Base-by-base conservation (phyloP, 2,329 filamentous ascomycete genomes). In the Colletotrichum sp. region DNA sequence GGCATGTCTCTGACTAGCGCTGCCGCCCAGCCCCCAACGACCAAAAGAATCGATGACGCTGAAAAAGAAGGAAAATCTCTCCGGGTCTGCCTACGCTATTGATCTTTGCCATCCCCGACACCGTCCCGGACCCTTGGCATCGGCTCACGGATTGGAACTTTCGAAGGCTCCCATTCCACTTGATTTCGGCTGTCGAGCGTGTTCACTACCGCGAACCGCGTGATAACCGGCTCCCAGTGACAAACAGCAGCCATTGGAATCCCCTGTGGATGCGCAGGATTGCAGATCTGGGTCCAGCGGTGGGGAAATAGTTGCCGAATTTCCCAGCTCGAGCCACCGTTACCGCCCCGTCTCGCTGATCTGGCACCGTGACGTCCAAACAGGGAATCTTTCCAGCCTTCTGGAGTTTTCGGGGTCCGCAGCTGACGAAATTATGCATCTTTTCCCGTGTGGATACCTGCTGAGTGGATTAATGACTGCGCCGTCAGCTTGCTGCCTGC, bases 1-100 rank as follows among this genome's bases (percentile, higher is more conserved):
- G 15, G 12, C 57, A 55, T 64, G 69, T 44, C 30, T 75, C 73
- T 63, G 39, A 61, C 63, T 76, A 72, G 72, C 69, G 68, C 16
- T 39, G 39, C 49, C 64, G 39, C 49, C 64, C 29, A 63, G 19
- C n/a, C 29, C 22, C 32, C 29, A n/a, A 62, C 19, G 11, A 29
- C 68, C 27, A 52, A 52, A 19, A 64, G 52, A 52, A 12, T 52
- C 59, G 32, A 75, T 75, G 72, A 63, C 69, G 73, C 39, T 55
- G 27, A 34, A 29, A 62, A 57, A 36, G 27, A 55, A 32, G 9
- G n/a, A 57, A 59, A 29, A 30, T 16, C 7, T 44, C 25, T 30
- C 52, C 19, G 25, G 36, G 8, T 75, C 52, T 44, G 69, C 63
- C 73, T 49, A 22, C 63, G 27, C 63, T 64, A 72, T 36, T 34